phyloP scores from a whole-genome alignment of 805 yeast genomes.

The Ogataea thermomethanolica region DNA sequence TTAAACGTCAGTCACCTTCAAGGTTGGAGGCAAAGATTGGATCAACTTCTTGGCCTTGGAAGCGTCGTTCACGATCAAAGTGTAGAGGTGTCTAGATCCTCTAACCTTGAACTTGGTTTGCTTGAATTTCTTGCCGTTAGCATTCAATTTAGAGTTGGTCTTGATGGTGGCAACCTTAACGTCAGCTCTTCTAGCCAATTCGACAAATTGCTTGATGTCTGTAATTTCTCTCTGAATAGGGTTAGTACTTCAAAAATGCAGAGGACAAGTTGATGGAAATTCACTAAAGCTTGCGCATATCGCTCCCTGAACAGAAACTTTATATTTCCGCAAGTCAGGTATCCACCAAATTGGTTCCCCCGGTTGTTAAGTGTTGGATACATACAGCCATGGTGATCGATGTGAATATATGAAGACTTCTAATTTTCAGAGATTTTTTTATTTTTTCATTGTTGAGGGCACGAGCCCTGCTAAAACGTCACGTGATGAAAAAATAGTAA shows the following conservation, averaged over 20 bases:
- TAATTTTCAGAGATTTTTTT: slow-evolving; percentile 6
- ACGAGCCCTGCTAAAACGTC: neutral
- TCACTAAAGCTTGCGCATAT: too few relatives aligned
- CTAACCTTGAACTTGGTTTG: slow-evolving; percentile 99
- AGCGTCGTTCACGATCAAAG: slow-evolving; percentile 91
- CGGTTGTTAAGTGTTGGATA: slow-evolving; percentile 4
- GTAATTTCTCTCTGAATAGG: slow-evolving; percentile 61
- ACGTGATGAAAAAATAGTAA: neutral
- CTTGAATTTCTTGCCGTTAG: slow-evolving; percentile 79
- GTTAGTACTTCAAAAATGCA: slow-evolving; percentile 18
- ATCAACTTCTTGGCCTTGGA: slow-evolving; percentile 96
- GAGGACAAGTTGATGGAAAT: too few relatives aligned
- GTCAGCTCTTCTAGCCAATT: slow-evolving; percentile 94
- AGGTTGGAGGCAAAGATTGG: slow-evolving; percentile 95
- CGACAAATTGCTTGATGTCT: slow-evolving; percentile 96
- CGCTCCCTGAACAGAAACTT: too few relatives aligned
- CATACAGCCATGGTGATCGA: slow-evolving; percentile 28
- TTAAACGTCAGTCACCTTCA: slow-evolving; percentile 54
- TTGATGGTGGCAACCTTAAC: slow-evolving; percentile 91
- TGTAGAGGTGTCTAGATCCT: slow-evolving; percentile 92
- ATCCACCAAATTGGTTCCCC: neutral
- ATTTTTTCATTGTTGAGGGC: slow-evolving; percentile 8
- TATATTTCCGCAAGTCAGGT: too few relatives aligned
- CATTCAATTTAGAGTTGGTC: slow-evolving; percentile 80
- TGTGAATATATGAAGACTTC: slow-evolving; percentile 13